Conservation (phyloP, 2,329 filamentous ascomycete genomes). For the Hypoxylon sp. region DNA sequence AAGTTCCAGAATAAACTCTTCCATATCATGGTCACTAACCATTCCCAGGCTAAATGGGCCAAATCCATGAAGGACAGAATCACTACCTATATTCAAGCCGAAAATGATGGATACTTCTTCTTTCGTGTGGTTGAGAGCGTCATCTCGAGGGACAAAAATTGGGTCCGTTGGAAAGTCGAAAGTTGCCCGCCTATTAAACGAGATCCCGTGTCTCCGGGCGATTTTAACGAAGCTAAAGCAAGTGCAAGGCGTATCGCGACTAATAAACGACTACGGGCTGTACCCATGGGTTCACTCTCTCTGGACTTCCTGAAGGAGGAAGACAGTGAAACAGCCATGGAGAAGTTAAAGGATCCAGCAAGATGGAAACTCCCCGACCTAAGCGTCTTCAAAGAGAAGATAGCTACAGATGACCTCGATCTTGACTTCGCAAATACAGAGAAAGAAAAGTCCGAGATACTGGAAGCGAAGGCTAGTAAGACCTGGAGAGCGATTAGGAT, state of each 20-base stretch:
- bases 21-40: conserved; percentile 40
- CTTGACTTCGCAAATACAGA: conserved; percentile 82
- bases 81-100: conserved; percentile 84
- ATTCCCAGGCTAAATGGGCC: conserved; percentile 82
- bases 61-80: conserved; percentile 82
- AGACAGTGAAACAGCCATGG: conserved; percentile 72
- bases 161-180: conserved; percentile 98
- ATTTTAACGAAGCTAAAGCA: conserved; percentile 78
- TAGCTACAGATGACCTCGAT: conserved; percentile 86
- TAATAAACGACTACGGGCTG: conserved; percentile 77
- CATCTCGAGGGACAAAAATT: conserved; percentile 95
- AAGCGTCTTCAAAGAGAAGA: conserved; percentile 78
- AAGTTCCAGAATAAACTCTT: conserved; percentile 56
- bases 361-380: conserved; percentile 79
- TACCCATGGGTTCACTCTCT: conserved; percentile 79
- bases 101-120: conserved; percentile 90
- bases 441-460: conserved; percentile 67
- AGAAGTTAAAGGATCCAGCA: conserved; percentile 75
- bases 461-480: conserved; percentile 86
- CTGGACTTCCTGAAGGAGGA: conserved; percentile 83
- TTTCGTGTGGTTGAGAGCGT: conserved; percentile 98
- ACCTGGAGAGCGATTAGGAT: conserved; percentile 91
- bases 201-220: conserved; percentile 76
- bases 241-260: conserved; percentile 76
- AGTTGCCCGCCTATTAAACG: conserved; percentile 89